Conservation (phyloP, 108 stramenopile species). For the Epithemia pelagica region DNA sequence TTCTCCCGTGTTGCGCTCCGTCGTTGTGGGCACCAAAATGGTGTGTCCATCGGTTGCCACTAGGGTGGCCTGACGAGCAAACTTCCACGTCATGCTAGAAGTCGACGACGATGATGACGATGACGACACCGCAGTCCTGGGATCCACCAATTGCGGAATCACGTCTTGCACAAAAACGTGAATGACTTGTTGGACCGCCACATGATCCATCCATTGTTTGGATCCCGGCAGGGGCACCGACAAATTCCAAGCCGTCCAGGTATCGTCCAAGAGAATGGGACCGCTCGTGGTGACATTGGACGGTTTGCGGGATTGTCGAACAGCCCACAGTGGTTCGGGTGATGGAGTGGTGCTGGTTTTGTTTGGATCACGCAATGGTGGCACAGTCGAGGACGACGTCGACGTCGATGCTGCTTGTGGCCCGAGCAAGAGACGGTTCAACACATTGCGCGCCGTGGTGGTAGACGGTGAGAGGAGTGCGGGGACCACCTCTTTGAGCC, state of each 20-base stretch:
- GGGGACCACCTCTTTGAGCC: too few species aligned
- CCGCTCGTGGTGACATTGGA: too few species aligned
- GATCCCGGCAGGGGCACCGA: background rate
- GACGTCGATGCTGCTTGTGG: too few species aligned
- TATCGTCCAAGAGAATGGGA: too few species aligned
- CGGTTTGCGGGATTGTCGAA: too few species aligned
- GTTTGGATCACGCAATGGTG: too few species aligned
- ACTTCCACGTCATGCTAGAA: background rate
- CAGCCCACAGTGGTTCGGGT: too few species aligned
- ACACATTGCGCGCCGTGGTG: too few species aligned
- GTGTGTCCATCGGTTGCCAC: constrained; percentile 9
- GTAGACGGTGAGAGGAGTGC: too few species aligned
- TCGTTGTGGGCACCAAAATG: constrained; percentile 13
- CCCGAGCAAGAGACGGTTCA: too few species aligned
- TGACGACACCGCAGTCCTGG: background rate
- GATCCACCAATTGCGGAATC: background rate
- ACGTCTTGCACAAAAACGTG: background rate
- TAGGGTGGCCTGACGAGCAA: constrained; percentile 14
- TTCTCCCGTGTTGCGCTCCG: background rate
- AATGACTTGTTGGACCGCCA: background rate
- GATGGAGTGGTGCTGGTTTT: too few species aligned
- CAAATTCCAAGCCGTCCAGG: constrained; percentile 1
- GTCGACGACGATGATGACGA: background rate
- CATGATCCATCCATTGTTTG: background rate
- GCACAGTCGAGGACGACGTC: too few species aligned